A percentile compares a stretch with the other conserved stretches of the same genome.
Conservation (phyloP, 305 asterid genomes). For the Solanum aculeatissimum region DNA sequence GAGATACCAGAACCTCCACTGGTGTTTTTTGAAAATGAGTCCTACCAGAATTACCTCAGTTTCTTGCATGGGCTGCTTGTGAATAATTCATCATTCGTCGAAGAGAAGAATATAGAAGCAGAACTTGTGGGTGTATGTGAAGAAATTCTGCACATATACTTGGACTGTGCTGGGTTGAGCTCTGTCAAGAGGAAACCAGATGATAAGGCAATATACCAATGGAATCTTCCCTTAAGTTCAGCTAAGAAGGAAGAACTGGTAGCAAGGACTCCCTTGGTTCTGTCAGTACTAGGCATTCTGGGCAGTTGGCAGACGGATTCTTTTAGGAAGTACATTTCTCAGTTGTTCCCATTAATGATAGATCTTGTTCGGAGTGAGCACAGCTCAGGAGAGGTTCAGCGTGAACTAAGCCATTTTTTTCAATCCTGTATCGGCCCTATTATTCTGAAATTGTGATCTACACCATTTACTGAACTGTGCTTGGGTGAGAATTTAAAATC, state of each 20-base stretch:
- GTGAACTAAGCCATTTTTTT: constrained; percentile 58
- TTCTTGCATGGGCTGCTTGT: constrained; percentile 52
- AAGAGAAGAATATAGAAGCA: constrained; percentile 51
- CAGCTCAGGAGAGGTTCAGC: constrained; percentile 76
- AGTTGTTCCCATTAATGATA: constrained; percentile 62
- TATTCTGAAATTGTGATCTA: constrained; percentile 28
- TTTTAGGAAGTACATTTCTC: constrained; percentile 44
- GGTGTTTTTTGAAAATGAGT: constrained; percentile 86
- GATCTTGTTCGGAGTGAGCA: constrained; percentile 95
- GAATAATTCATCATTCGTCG: constrained; percentile 28
- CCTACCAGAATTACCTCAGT: constrained; percentile 55
- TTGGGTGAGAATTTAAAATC: background rate
- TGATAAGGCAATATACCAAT: constrained; percentile 19
- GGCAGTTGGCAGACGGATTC: constrained; percentile 38
- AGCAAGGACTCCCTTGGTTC: constrained; percentile 66
- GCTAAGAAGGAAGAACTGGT: constrained; percentile 96
- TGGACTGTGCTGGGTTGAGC: constrained; percentile 56
- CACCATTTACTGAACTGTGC: background rate
- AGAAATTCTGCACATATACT: constrained; percentile 52
- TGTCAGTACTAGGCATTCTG: constrained; percentile 54
- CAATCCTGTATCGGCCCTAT: constrained; percentile 68
- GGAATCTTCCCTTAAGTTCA: constrained; percentile 75
- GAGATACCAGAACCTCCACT: constrained; percentile 85
- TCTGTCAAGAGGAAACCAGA: constrained; percentile 11
- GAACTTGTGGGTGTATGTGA: constrained; percentile 64